A percentile compares a stretch with the other conserved stretches of the same genome.
Conservation (phyloP, 495 filamentous ascomycete species). For the Trichoderma reesei region DNA sequence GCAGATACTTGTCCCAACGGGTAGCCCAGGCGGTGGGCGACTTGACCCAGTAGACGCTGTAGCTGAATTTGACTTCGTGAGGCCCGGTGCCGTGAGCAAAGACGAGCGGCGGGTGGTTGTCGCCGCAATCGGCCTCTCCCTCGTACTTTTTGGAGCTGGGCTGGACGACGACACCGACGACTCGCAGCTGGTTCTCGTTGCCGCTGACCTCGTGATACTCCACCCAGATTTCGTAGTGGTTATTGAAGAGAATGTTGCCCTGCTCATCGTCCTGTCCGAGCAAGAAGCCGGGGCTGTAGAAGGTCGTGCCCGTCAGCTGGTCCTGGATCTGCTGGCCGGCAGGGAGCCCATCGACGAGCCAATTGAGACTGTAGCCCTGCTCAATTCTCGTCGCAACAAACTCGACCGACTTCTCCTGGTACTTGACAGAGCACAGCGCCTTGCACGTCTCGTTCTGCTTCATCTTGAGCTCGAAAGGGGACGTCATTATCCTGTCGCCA, state of each 20-base stretch:
- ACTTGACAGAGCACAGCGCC: conserved; percentile 56
- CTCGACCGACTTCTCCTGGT: conserved; percentile 55
- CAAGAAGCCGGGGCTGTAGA: conserved; percentile 82
- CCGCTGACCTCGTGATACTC: conserved; percentile 74
- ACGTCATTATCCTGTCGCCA: conserved; percentile 88
- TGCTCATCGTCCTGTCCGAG: conserved; percentile 54
- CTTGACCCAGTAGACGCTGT: conserved; percentile 75
- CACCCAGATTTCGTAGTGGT: conserved; percentile 89
- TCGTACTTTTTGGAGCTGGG: conserved; percentile 61
- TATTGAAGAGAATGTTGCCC: conserved; percentile 59
- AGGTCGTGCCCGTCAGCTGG: conserved; percentile 57
- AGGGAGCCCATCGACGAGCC: conserved; percentile 88
- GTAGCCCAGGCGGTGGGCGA: conserved; percentile 86
- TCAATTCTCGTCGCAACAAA: conserved; percentile 77
- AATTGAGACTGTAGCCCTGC: conserved; percentile 83
- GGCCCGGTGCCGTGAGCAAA: conserved; percentile 52
- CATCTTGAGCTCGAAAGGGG: conserved; percentile 83
- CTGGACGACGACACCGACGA: conserved; percentile 84
- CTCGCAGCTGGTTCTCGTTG: conserved; percentile 54
- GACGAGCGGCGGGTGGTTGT: conserved; percentile 37
- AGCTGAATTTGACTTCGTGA: conserved; percentile 75
- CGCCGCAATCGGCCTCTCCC: conserved; percentile 50
- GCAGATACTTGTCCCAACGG: conserved; percentile 94
- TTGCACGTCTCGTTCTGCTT: conserved; percentile 77
- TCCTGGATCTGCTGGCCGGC: conserved; percentile 72